A percentile compares a stretch with the other conserved stretches of the same genome.
Evolutionary conservation across 768 basidiomycete genomes (phyloP).

Genomic region (Boletus insuetus): DNA sequence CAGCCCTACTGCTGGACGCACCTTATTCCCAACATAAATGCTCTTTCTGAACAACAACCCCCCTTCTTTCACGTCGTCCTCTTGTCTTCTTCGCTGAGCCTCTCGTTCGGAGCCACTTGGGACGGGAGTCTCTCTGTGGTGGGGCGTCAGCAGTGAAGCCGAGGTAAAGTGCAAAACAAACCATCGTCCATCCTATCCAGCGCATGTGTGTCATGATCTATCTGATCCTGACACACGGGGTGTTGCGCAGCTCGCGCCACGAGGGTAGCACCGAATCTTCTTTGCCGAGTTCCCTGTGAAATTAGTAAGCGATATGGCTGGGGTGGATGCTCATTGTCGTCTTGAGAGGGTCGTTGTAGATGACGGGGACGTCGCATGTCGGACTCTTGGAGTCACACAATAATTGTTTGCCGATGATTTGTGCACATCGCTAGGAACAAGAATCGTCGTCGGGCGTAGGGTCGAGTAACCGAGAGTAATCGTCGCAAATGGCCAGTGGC

Average conservation of each 20-base stretch:
- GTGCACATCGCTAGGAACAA: background rate
- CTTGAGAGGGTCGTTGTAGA: background rate
- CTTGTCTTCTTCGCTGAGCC: background rate
- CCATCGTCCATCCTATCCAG: slow-evolving; percentile 5
- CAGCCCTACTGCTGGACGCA: slow-evolving; percentile 21
- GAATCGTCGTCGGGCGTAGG: background rate
- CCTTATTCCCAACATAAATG: slow-evolving; percentile 11
- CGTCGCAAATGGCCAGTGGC: background rate
- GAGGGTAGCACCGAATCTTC: background rate
- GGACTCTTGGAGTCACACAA: background rate
- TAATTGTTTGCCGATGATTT: background rate
- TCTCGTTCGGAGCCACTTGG: slow-evolving; percentile 7
- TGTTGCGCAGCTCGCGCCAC: slow-evolving; percentile 2
- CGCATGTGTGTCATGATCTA: background rate
- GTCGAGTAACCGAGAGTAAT: background rate
- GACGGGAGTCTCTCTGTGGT: slow-evolving; percentile 6
- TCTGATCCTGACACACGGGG: background rate
- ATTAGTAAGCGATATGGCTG: background rate
- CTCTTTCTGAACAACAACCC: background rate
- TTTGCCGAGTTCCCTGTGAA: background rate
- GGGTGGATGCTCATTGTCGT: background rate
- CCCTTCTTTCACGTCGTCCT: background rate
- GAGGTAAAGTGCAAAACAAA: background rate
- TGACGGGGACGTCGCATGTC: background rate
- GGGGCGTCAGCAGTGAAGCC: background rate